Percentiles rank a stretch among this genome's conserved stretches.
Conservation (phyloP, 2,329 filamentous ascomycete genomes). For the Phaeosphaeriaceae sp. region DNA sequence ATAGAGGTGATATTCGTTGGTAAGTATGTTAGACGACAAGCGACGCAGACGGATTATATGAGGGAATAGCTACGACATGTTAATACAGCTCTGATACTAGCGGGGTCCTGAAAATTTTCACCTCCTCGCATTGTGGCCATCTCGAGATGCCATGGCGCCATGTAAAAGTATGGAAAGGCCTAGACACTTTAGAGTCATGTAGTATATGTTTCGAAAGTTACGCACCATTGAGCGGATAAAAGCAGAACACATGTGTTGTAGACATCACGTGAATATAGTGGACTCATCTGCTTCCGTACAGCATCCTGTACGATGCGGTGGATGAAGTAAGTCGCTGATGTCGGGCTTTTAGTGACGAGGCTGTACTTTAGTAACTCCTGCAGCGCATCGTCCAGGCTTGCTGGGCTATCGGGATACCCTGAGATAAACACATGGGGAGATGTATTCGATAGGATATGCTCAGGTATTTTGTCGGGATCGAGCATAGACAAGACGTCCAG, state of each 20-base stretch:
- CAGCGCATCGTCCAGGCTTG: not conserved
- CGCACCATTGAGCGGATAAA: not conserved
- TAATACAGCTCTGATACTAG: not conserved
- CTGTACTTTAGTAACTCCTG: not conserved
- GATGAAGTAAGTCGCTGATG: not conserved
- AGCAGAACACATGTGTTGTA: not conserved
- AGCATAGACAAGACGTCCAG: not conserved
- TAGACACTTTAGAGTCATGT: not conserved
- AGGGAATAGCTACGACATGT: not conserved
- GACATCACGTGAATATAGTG: not conserved
- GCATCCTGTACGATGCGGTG: not conserved
- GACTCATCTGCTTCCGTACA: not conserved
- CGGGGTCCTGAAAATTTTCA: not conserved
- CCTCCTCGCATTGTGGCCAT: not conserved
- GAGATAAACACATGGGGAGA: not conserved
- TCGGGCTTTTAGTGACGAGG: not conserved
- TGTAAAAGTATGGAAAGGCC: not conserved
- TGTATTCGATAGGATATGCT: not conserved
- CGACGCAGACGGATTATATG: not conserved
- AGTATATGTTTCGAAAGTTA: not conserved
- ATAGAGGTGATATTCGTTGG: not conserved
- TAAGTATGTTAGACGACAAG: not conserved
- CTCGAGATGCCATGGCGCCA: not conserved
- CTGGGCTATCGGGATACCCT: not conserved
- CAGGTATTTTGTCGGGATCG: not conserved